A percentile compares a stretch with the other conserved stretches of the same genome.
Evolutionary conservation across 768 basidiomycete species (phyloP).

Genomic region (Ramaria sp.): DNA sequence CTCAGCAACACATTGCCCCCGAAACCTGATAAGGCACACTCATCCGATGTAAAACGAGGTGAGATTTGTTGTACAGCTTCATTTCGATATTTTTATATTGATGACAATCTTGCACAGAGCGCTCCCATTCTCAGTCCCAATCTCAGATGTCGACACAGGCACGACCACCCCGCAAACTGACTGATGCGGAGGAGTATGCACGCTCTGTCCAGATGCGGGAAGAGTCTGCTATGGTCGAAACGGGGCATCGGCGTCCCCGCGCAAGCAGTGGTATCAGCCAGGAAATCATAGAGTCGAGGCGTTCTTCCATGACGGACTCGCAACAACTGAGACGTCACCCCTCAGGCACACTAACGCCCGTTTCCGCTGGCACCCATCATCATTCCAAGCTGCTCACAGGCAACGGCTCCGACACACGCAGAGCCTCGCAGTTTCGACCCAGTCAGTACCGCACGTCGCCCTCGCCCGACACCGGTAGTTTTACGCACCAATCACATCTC

Average conservation of each 20-base stretch:
- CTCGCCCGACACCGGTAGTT: slow-evolving; percentile 27
- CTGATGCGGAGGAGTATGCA: slow-evolving; percentile 9
- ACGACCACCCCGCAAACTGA: not conserved
- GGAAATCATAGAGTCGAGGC: not conserved
- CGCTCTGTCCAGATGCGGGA: slow-evolving; percentile 6
- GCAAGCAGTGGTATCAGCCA: not conserved
- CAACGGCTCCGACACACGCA: not conserved
- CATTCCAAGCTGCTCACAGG: not conserved
- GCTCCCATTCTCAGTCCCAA: slow-evolving; percentile 8
- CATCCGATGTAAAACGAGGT: slow-evolving; percentile 7
- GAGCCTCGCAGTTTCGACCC: not conserved
- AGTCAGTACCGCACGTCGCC: slow-evolving; percentile 34
- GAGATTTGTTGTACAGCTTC: not conserved
- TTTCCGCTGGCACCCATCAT: not conserved
- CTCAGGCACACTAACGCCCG: not conserved
- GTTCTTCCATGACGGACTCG: not conserved
- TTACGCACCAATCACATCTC: slow-evolving; percentile 10
- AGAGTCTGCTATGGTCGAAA: not conserved
- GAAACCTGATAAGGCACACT: slow-evolving; percentile 1
- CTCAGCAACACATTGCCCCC: slow-evolving; percentile 2
- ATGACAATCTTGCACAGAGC: not conserved
- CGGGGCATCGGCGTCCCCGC: not conserved
- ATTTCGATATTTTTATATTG: not conserved
- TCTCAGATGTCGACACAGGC: not conserved
- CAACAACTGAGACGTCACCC: slow-evolving; percentile 1